Evolutionary conservation across 768 basidiomycete genomes (phyloP).

Genomic region (Mycena galericulata): DNA sequence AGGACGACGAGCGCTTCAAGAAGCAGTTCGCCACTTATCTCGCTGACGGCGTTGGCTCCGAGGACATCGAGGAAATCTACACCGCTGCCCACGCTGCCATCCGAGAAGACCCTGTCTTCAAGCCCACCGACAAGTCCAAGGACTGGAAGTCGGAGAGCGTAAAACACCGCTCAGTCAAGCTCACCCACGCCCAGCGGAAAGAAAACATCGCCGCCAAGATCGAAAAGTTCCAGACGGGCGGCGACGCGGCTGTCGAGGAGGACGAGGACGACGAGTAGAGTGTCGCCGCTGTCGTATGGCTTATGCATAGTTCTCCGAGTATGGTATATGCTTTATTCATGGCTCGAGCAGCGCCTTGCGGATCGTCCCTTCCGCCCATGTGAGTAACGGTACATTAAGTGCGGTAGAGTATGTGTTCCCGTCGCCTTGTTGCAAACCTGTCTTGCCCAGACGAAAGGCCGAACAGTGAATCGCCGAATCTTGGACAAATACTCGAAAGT

Average conservation of each 20-base stretch:
- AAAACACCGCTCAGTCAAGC: constrained; percentile 76
- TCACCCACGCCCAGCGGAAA: constrained; percentile 83
- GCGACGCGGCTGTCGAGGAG: constrained; percentile 66
- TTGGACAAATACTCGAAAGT: constrained; percentile 70
- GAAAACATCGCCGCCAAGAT: constrained; percentile 89
- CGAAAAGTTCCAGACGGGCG: constrained; percentile 85
- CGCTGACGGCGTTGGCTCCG: constrained; percentile 94
- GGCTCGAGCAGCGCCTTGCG: constrained; percentile 47
- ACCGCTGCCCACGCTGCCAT: constrained; percentile 94
- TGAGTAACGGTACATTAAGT: constrained; percentile 53
- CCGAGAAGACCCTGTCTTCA: constrained; percentile 93
- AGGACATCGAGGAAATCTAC: constrained; percentile 98
- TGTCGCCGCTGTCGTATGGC: constrained; percentile 24
- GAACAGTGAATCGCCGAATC: constrained; percentile 66
- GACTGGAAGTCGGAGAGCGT: constrained; percentile 92
- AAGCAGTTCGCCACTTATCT: constrained; percentile 97
- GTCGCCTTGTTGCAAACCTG: constrained; percentile 53
- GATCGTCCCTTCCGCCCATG: constrained; percentile 68
- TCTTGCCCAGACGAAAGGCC: constrained; percentile 64
- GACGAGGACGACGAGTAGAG: constrained; percentile 79
- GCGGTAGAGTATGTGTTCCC: constrained; percentile 55
- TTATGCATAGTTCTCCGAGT: constrained; percentile 31
- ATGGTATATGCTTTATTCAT: constrained; percentile 12
- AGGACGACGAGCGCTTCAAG: constrained; percentile 99
- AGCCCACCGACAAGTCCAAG: constrained; percentile 87